These are phyloP conservation scores for Penicillium taxi DNA, from an alignment of 495 filamentous ascomycete species.

Conservation along the genomic window DNA sequence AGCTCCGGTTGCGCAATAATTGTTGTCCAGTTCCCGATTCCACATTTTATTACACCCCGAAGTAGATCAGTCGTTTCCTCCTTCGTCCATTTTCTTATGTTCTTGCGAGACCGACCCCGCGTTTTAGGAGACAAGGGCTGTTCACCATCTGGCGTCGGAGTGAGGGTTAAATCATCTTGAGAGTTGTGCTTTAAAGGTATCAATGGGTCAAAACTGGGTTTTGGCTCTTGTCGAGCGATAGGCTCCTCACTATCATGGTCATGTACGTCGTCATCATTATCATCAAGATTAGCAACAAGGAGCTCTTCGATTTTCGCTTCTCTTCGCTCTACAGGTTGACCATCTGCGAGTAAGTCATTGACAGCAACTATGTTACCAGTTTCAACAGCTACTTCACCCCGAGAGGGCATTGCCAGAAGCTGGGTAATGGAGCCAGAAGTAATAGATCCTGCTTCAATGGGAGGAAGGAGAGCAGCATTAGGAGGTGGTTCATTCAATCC, in stretches of 20 bases:
- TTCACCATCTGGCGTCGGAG: conserved; percentile 15
- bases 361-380: conserved; percentile 13
- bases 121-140: conserved; percentile 34
- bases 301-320: conserved; percentile 36
- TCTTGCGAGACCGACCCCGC: conserved; percentile 39
- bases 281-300: conserved; percentile 24
- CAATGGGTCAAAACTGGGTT: not conserved
- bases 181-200: conserved; percentile 1
- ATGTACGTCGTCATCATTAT: conserved; percentile 9
- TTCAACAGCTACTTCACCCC: conserved; percentile 18
- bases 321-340: conserved; percentile 22
- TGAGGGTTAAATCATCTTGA: conserved; percentile 1
- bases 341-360: conserved; percentile 17
- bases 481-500: conserved; percentile 71
- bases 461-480: conserved; percentile 63
- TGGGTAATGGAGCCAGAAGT: conserved; percentile 33
- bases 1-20: conserved; percentile 71
- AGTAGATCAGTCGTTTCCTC: conserved; percentile 74
- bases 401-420: conserved; percentile 32
- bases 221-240: conserved; percentile 6
- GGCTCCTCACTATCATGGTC: conserved; percentile 7
- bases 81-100: conserved; percentile 65
- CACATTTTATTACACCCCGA: conserved; percentile 69
- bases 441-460: conserved; percentile 51
- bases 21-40: conserved; percentile 80